Evolutionary conservation across 768 basidiomycete genomes (phyloP), one percentile per base, ranked within the genome.

Genomic region (Kwoniella heveanensis): DNA sequence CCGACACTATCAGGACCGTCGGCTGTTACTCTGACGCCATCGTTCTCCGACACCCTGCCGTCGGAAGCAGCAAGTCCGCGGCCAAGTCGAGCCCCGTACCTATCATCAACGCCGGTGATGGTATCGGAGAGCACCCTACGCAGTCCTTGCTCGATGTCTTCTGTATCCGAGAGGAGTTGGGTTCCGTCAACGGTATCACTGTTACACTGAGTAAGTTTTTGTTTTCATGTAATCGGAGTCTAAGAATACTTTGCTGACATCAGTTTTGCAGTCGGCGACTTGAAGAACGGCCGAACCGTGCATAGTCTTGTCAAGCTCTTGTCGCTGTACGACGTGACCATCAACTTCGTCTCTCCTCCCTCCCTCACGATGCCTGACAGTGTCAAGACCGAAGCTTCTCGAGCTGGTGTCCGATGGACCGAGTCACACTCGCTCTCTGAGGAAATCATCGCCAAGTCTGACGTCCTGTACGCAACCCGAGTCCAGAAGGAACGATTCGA

Each of bases 221-320:
- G 32, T n/a, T n/a, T n/a, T n/a, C n/a, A n/a, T n/a, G n/a, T n/a
- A n/a, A n/a, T n/a, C n/a, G n/a, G n/a, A n/a, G n/a, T n/a, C n/a
- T n/a, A n/a, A n/a, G n/a, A n/a, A n/a, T n/a, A 19, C 39, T 2
- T 37, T 53, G 46, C 60, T 8, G 44, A 46, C 36, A 22, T 44
- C 46, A 46, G 55, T 57, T 52, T 10, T 60, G 4, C 44, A 56
- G 86, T 99, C 10, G 96, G 96, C 54, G 96, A 99, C 79, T 84
- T 99, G 71, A 97, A 96, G 84, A 95, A 98, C 74, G 96, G 96
- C 29, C 88, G 96, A 50, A 99, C 96, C 0, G 95, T 97, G 1
- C 96, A 99, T 82, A 92, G 90, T 72, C 85, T 99, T 51, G 95
- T 98, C 70, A 89, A 90, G 9, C 84, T 98, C 9, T 85, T 99